These are phyloP conservation scores for Boletus edulis DNA, from an alignment of 768 basidiomycete species.

Conservation along the genomic window DNA sequence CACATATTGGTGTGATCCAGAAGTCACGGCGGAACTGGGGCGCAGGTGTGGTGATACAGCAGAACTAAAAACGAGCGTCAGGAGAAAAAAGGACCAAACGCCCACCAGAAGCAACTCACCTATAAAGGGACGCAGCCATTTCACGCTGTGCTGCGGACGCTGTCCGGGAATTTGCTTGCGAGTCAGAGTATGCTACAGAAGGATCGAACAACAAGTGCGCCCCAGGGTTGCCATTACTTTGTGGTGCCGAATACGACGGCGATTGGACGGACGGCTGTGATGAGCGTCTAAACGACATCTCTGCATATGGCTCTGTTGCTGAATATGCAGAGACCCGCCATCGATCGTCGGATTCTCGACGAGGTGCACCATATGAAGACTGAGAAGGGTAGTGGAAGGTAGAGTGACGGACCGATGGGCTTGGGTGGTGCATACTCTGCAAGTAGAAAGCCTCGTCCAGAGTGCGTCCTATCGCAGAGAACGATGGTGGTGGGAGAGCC, in stretches of 20 bases:
- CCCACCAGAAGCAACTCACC: conserved; percentile 35
- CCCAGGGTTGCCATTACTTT: conserved; percentile 1
- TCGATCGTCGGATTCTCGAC: conserved; percentile 6
- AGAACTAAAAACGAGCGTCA: conserved; percentile 37
- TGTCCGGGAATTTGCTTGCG: conserved; percentile 7
- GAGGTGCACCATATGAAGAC: conserved; percentile 22
- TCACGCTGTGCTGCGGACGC: conserved; percentile 8
- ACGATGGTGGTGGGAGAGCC: conserved; percentile 33
- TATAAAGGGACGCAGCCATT: conserved; percentile 51
- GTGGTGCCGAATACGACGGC: not conserved
- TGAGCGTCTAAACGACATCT: conserved; percentile 21
- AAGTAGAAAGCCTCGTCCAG: conserved; percentile 37
- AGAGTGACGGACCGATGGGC: conserved; percentile 18
- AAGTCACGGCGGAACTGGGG: conserved; percentile 3
- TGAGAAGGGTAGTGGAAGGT: conserved; percentile 24
- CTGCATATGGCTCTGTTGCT: conserved; percentile 3
- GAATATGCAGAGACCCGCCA: conserved; percentile 1
- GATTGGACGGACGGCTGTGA: conserved; percentile 11
- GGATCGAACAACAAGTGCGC: conserved; percentile 41
- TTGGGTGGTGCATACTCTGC: conserved; percentile 17
- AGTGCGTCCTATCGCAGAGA: conserved; percentile 31
- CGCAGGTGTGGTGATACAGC: conserved; percentile 51
- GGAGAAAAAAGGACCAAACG: not conserved
- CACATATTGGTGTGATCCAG: conserved; percentile 15
- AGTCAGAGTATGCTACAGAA: conserved; percentile 44